Evolutionary conservation across 2,329 filamentous ascomycete genomes (phyloP).

Genomic region (Aspergillus thermomutatus): DNA sequence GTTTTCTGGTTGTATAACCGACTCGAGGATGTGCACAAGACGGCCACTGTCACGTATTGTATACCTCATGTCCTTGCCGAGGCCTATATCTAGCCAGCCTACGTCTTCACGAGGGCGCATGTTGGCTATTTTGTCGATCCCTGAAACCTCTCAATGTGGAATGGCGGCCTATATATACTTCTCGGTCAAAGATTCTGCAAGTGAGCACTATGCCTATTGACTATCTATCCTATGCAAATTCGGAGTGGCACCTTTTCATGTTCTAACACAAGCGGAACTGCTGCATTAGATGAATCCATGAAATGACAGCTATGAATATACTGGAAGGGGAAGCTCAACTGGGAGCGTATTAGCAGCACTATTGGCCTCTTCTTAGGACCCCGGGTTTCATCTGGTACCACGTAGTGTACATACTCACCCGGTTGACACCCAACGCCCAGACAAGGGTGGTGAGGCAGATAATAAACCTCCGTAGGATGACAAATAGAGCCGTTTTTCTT

Average conservation of each 20-base stretch:
- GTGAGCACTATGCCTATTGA: neutral
- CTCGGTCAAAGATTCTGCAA: neutral
- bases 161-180: neutral
- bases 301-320: neutral
- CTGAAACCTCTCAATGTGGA: neutral
- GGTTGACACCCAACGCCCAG: neutral
- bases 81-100: conserved; percentile 3
- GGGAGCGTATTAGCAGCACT: neutral
- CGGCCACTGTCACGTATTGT: conserved; percentile 1
- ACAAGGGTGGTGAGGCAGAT: neutral
- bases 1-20: neutral
- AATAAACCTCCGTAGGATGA: neutral
- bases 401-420: neutral
- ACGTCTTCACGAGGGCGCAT: neutral
- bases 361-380: neutral
- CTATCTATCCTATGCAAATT: neutral
- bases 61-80: neutral
- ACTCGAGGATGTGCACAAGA: neutral
- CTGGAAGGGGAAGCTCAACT: neutral
- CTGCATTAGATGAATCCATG: neutral
- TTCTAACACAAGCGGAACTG: neutral
- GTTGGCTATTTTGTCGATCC: neutral
- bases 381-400: neutral
- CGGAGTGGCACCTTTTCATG: neutral
- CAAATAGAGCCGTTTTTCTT: neutral